Evolutionary conservation across 495 filamentous ascomycete genomes (phyloP).

Genomic region (Lichenothelia convexa): DNA sequence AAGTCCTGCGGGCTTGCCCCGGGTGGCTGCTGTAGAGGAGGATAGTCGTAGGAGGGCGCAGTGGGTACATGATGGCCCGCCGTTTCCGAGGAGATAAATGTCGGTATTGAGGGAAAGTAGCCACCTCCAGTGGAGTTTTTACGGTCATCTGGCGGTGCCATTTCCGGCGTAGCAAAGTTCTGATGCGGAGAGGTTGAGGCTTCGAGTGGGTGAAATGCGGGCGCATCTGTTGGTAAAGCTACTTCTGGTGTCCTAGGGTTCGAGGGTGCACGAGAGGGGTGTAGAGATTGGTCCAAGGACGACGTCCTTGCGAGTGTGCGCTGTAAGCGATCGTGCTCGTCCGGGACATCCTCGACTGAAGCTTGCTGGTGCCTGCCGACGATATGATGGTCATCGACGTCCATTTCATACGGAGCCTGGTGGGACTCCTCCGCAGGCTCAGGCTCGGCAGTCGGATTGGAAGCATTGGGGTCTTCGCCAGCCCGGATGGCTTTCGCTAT

Average conservation of each 20-base stretch:
- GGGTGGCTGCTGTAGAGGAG: not conserved
- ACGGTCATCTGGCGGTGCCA: conserved; percentile 1
- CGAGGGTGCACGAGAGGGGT: no score
- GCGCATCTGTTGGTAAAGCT: no score
- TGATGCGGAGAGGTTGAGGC: not conserved
- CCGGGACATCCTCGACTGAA: not conserved
- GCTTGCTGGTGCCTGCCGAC: conserved; percentile 14
- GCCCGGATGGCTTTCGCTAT: conserved; percentile 83
- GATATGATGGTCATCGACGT: conserved; percentile 39
- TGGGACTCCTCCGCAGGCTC: conserved; percentile 23
- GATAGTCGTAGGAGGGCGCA: conserved; percentile 2
- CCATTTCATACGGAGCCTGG: conserved; percentile 40
- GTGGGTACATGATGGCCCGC: conserved; percentile 7
- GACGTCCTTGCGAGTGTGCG: not conserved
- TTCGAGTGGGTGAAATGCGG: not conserved
- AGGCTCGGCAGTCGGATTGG: conserved; percentile 49
- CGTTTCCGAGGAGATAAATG: conserved; percentile 19
- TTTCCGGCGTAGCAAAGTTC: no score
- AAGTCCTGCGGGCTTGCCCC: no score
- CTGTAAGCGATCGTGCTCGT: no score
- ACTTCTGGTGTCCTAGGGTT: no score
- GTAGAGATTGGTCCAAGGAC: no score
- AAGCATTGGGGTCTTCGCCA: conserved; percentile 79
- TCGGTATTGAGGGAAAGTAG: conserved; percentile 33
- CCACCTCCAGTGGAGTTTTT: conserved; percentile 29